Evolutionary conservation across 805 yeast species (phyloP).

Genomic region (Myxozyma kluyveri): DNA sequence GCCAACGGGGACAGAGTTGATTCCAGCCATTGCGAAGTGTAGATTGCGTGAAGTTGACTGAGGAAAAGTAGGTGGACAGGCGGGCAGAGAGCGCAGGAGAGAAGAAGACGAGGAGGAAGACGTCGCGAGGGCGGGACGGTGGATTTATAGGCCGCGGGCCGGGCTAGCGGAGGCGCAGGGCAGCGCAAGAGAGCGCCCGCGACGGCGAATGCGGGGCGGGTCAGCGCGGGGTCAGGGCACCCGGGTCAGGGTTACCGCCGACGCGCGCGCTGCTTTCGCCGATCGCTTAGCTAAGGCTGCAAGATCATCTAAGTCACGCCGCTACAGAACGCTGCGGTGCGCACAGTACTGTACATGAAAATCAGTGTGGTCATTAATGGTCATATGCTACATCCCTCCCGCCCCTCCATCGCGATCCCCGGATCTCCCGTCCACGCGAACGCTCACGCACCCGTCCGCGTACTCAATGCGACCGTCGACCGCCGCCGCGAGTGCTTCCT

Average conservation of each 20-base stretch:
- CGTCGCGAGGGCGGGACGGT: neutral
- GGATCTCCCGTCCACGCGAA: no score
- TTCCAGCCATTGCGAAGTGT: conserved; percentile 15
- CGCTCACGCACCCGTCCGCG: no score
- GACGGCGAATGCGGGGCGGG: no score
- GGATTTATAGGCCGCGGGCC: conserved; percentile 6
- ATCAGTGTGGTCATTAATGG: no score
- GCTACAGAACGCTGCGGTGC: no score
- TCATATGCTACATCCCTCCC: no score
- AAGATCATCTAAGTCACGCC: no score
- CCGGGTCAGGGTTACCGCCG: neutral
- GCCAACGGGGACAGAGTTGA: conserved; percentile 11
- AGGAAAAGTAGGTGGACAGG: neutral
- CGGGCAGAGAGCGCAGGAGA: neutral
- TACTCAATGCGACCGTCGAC: conserved; percentile 25
- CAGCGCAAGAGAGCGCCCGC: neutral
- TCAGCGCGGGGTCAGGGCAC: conserved; percentile 13
- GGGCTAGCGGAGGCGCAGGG: conserved; percentile 12
- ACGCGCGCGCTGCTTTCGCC: neutral
- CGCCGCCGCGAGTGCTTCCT: conserved; percentile 11
- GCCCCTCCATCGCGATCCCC: no score
- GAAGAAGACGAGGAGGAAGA: neutral
- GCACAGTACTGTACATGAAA: no score
- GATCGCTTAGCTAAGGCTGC: no score
- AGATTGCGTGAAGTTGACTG: conserved; percentile 1